Evolutionary conservation across 2,329 filamentous ascomycete species (phyloP).

Genomic region (Cytospora schulzeri): DNA sequence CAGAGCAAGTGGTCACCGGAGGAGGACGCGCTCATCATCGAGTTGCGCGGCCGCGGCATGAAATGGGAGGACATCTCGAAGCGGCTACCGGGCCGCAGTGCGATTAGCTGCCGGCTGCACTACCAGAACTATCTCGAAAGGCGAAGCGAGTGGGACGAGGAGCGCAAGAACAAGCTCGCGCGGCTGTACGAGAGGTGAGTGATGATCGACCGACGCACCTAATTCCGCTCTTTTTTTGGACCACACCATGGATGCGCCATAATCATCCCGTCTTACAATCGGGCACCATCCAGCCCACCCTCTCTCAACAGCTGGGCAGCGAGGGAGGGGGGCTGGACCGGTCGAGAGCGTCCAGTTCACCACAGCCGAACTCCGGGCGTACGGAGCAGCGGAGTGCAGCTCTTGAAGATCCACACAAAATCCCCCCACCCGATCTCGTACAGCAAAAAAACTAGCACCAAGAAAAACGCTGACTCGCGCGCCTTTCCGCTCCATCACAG

Average conservation of each 20-base stretch:
- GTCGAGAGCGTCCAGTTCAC: slow-evolving; percentile 5
- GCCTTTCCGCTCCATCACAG: slow-evolving; percentile 48
- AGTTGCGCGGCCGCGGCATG: slow-evolving; percentile 86
- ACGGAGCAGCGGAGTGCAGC: slow-evolving; percentile 6
- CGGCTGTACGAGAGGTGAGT: slow-evolving; percentile 90
- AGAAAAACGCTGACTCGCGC: slow-evolving; percentile 26
- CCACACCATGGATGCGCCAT: neutral
- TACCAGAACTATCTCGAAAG: slow-evolving; percentile 98
- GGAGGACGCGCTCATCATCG: slow-evolving; percentile 91
- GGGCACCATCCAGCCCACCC: neutral
- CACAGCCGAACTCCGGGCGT: slow-evolving; percentile 10
- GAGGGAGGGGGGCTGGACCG: slow-evolving; percentile 13
- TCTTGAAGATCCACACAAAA: slow-evolving; percentile 20
- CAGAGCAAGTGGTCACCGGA: slow-evolving; percentile 96
- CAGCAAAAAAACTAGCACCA: slow-evolving; percentile 8
- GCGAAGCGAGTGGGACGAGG: slow-evolving; percentile 93
- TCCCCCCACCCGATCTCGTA: slow-evolving; percentile 14
- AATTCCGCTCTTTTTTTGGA: slow-evolving; percentile 9
- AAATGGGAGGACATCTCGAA: slow-evolving; percentile 99
- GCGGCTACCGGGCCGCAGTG: slow-evolving; percentile 83
- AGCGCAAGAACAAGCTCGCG: slow-evolving; percentile 95
- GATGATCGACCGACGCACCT: slow-evolving; percentile 21
- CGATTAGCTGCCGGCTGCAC: slow-evolving; percentile 90
- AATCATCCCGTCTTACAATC: neutral
- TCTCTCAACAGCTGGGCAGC: neutral